These are phyloP conservation scores for Chenopodium album DNA, from an alignment of 148 eudicot species.

Conservation along the genomic window DNA sequence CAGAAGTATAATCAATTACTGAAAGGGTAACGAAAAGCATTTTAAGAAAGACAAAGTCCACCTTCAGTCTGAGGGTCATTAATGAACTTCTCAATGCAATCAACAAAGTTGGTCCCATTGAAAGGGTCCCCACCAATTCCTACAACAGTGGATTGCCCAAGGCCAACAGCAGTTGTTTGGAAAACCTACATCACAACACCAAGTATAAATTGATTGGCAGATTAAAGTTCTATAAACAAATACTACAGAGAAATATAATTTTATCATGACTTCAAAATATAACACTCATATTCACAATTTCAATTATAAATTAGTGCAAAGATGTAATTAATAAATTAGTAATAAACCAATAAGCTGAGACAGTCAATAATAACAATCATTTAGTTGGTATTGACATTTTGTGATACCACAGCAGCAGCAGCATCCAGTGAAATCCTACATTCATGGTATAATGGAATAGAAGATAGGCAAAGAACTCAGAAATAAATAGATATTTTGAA, in stretches of 20 bases:
- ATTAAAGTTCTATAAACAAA: background rate
- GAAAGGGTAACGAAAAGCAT: background rate
- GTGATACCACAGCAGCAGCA: background rate
- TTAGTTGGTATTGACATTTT: background rate
- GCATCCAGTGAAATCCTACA: background rate
- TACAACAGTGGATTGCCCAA: constrained; percentile 97
- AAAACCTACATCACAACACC: constrained; percentile 56
- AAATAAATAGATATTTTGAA: background rate
- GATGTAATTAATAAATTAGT: background rate
- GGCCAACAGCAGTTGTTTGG: constrained; percentile 98
- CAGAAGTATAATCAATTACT: background rate
- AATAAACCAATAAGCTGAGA: background rate
- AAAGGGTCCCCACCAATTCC: constrained; percentile 99
- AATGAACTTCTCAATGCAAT: constrained; percentile 90
- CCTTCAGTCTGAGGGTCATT: constrained; percentile 99
- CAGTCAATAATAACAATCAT: background rate
- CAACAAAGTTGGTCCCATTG: constrained; percentile 97
- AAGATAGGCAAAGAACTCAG: background rate
- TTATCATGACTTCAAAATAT: background rate
- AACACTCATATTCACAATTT: background rate
- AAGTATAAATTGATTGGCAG: constrained; percentile 1
- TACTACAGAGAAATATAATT: background rate
- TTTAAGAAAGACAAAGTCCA: constrained; percentile 17
- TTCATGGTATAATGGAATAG: background rate
- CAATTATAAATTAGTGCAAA: background rate